phyloP scores from a whole-genome alignment of 2,329 filamentous ascomycete genomes.

The Coniochaeta hoffmannii region DNA sequence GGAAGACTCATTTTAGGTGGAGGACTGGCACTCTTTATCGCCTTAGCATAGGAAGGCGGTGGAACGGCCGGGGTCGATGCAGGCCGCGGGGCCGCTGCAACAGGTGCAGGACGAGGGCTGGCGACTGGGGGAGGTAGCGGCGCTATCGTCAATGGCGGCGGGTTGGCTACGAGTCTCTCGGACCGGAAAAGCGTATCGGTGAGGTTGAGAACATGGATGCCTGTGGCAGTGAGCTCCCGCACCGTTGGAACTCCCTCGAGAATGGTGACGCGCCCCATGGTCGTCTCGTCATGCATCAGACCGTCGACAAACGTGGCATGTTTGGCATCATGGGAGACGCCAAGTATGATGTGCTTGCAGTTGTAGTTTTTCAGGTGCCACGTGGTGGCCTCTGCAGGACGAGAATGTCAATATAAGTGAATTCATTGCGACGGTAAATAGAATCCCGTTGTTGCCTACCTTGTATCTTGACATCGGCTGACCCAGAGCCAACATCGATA shows the following conservation, averaged over 20 bases:
- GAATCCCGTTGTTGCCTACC: slow-evolving; percentile 27
- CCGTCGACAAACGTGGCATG: slow-evolving; percentile 54
- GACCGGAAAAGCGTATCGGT: slow-evolving; percentile 42
- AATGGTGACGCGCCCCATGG: slow-evolving; percentile 39
- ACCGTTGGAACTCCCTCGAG: slow-evolving; percentile 46
- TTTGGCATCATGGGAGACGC: slow-evolving; percentile 53
- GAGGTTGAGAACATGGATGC: slow-evolving; percentile 38
- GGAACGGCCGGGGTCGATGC: slow-evolving; percentile 17
- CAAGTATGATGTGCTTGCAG: slow-evolving; percentile 54
- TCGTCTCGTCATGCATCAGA: slow-evolving; percentile 36
- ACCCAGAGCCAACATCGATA: slow-evolving; percentile 52
- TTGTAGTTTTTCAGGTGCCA: slow-evolving; percentile 55
- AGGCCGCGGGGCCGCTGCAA: slow-evolving; percentile 4
- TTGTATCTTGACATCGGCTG: slow-evolving; percentile 54
- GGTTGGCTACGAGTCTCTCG: slow-evolving; percentile 39
- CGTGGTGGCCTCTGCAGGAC: slow-evolving; percentile 35
- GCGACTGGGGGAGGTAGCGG: slow-evolving; percentile 2
- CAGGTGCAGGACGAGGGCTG: slow-evolving; percentile 10
- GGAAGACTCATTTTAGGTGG: slow-evolving; percentile 36
- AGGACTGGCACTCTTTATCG: slow-evolving; percentile 32
- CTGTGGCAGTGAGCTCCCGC: slow-evolving; percentile 39
- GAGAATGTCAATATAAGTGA: slow-evolving; percentile 6
- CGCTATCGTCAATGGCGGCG: background rate
- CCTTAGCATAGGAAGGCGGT: slow-evolving; percentile 27
- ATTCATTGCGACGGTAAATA: background rate